Conservation (phyloP, 768 basidiomycete genomes). For the Phanerochaete carnosa region DNA sequence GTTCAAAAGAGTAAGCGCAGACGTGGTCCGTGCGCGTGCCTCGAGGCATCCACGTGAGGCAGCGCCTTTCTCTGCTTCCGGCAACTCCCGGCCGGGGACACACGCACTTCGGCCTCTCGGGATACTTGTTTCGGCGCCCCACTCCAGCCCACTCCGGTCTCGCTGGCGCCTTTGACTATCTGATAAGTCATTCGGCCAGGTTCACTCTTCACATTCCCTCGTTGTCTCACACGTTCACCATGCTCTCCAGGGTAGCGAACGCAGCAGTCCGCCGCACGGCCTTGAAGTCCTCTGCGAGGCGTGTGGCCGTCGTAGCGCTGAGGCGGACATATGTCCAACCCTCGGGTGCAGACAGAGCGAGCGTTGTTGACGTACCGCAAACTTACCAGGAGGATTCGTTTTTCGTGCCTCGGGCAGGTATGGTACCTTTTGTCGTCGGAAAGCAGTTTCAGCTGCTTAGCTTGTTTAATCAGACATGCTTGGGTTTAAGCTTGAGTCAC, state of each 20-base stretch:
- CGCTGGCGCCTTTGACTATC: constrained; percentile 18
- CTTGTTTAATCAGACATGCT: constrained; percentile 70
- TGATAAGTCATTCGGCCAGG: constrained; percentile 19
- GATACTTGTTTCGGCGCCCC: background rate
- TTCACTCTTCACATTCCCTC: constrained; percentile 3
- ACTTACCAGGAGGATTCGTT: constrained; percentile 67
- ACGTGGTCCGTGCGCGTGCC: constrained; percentile 28
- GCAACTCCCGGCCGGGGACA: background rate
- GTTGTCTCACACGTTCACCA: constrained; percentile 19
- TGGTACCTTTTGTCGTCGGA: constrained; percentile 9
- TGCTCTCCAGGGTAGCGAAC: constrained; percentile 27
- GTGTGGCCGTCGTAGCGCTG: constrained; percentile 18
- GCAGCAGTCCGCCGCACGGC: constrained; percentile 21
- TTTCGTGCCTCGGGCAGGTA: constrained; percentile 71
- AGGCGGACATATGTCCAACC: constrained; percentile 75
- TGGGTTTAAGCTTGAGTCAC: constrained; percentile 77
- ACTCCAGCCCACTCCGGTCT: background rate
- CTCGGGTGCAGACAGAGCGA: constrained; percentile 78
- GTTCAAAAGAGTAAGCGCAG: constrained; percentile 15
- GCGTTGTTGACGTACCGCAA: constrained; percentile 77
- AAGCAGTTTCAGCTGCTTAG: background rate
- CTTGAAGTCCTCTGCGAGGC: constrained; percentile 14
- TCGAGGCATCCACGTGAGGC: constrained; percentile 1
- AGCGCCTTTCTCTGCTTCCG: background rate
- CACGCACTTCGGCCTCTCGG: background rate